Evolutionary conservation across 768 basidiomycete genomes (phyloP).

Genomic region (Hemileccinum rubropunctum): DNA sequence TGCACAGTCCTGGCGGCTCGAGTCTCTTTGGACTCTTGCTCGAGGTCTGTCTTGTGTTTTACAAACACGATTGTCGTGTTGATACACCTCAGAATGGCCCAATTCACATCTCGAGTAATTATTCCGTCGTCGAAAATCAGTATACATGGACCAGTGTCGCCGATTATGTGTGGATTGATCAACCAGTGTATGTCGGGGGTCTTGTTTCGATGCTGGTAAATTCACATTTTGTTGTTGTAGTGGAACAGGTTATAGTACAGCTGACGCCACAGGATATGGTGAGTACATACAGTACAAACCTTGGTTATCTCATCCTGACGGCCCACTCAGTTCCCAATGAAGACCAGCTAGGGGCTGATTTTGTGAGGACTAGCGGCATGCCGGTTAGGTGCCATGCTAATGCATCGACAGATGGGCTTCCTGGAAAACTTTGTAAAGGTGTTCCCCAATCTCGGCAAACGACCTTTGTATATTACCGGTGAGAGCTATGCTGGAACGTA

Average conservation of each 20-base stretch:
- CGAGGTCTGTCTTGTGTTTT: constrained; percentile 41
- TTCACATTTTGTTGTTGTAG: constrained; percentile 15
- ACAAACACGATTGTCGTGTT: neutral
- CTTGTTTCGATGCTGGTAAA: neutral
- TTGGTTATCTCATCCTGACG: neutral
- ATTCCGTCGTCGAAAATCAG: constrained; percentile 44
- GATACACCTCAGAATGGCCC: constrained; percentile 56
- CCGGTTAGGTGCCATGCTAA: neutral
- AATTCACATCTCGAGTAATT: constrained; percentile 51
- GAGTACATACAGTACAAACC: neutral
- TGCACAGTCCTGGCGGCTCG: constrained; percentile 58
- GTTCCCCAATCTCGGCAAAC: constrained; percentile 62
- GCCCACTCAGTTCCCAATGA: neutral
- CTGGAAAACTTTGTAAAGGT: constrained; percentile 67
- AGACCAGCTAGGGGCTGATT: neutral
- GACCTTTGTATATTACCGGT: constrained; percentile 68
- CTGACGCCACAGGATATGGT: neutral
- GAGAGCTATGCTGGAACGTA: constrained; percentile 74
- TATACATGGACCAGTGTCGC: constrained; percentile 57
- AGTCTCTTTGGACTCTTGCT: constrained; percentile 60
- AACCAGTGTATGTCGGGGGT: constrained; percentile 50
- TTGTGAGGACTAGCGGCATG: neutral
- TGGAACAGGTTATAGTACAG: neutral
- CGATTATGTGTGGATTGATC: constrained; percentile 65
- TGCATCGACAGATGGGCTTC: constrained; percentile 56